These are phyloP conservation scores for Colletotrichum falcatum DNA, from an alignment of 2,329 filamentous ascomycete genomes.

Conservation along the genomic window DNA sequence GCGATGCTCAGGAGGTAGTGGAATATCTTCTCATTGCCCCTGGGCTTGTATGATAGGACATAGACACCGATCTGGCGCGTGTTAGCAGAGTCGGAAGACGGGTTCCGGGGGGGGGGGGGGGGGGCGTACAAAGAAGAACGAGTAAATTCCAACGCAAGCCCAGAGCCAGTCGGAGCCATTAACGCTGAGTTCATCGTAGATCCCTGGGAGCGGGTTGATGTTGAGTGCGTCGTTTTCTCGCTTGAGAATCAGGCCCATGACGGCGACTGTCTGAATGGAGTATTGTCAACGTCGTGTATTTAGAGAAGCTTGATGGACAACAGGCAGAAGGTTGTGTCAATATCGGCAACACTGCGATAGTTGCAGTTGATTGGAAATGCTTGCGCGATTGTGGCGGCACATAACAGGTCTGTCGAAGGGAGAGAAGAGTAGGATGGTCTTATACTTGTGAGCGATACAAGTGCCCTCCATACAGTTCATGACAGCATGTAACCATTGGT, in stretches of 20 bases:
- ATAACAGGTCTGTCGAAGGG: not conserved
- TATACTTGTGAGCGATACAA: conserved; percentile 15
- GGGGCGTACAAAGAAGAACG: conserved; percentile 58
- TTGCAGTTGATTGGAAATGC: not conserved
- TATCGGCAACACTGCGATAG: too few species aligned
- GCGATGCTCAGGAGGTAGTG: conserved; percentile 66
- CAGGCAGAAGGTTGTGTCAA: too few species aligned
- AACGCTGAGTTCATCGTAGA: conserved; percentile 53
- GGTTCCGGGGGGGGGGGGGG: conserved; percentile 36
- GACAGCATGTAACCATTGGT: not conserved
- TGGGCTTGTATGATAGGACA: conserved; percentile 56
- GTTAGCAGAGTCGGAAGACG: conserved; percentile 21
- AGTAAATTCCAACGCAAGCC: conserved; percentile 63
- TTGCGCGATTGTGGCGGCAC: conserved; percentile 1
- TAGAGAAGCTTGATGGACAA: not conserved
- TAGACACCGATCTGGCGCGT: conserved; percentile 54
- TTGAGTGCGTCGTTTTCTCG: conserved; percentile 60
- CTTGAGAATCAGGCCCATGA: conserved; percentile 49
- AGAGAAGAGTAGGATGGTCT: conserved; percentile 9
- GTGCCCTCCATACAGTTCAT: not conserved
- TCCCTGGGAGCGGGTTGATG: conserved; percentile 58
- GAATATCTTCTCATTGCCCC: conserved; percentile 64
- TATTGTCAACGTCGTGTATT: not conserved
- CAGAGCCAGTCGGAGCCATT: conserved; percentile 68
- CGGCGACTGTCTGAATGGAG: conserved; percentile 14